These are phyloP conservation scores for Leishmania mexicana DNA, from an alignment of 208 protist genomes.

Conservation along the genomic window DNA sequence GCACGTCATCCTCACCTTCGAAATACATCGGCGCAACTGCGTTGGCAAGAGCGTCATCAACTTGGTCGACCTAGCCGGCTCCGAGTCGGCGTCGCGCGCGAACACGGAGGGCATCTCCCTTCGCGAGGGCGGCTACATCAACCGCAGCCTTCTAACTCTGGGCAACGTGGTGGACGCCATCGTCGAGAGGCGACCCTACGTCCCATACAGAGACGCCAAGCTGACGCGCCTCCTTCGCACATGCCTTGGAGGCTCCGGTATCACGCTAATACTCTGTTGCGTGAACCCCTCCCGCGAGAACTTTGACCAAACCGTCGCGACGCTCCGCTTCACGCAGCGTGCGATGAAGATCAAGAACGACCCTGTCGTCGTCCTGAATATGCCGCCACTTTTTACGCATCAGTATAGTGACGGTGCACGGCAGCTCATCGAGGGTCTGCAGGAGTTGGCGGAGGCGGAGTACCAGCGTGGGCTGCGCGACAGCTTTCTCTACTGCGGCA, in stretches of 20 bases:
- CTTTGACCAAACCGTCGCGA: conserved; percentile 86
- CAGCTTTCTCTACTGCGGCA: conserved; percentile 63
- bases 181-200: conserved; percentile 57
- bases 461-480: conserved; percentile 81
- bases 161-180: conserved; percentile 91
- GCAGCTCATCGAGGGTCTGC: conserved; percentile 47
- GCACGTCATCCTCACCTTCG: conserved; percentile 51
- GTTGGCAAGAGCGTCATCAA: conserved; percentile 64
- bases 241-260: conserved; percentile 84
- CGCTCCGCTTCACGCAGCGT: conserved; percentile 87
- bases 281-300: conserved; percentile 87
- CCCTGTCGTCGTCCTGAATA: conserved; percentile 79
- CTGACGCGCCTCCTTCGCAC: conserved; percentile 85
- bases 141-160: conserved; percentile 89
- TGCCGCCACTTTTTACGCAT: conserved; percentile 84
- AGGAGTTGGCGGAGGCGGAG: conserved; percentile 50
- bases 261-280: conserved; percentile 92
- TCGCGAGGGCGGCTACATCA: conserved; percentile 84
- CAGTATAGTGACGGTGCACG: conserved; percentile 67
- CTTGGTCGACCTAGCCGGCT: conserved; percentile 93
- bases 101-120: conserved; percentile 85
- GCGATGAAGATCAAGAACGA: conserved; percentile 92
- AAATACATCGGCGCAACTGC: conserved; percentile 44
- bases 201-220: conserved; percentile 91
- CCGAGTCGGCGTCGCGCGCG: conserved; percentile 73